Evolutionary conservation across 306 rosid species (phyloP).

Genomic region (Oxytropis ochrocephala): DNA sequence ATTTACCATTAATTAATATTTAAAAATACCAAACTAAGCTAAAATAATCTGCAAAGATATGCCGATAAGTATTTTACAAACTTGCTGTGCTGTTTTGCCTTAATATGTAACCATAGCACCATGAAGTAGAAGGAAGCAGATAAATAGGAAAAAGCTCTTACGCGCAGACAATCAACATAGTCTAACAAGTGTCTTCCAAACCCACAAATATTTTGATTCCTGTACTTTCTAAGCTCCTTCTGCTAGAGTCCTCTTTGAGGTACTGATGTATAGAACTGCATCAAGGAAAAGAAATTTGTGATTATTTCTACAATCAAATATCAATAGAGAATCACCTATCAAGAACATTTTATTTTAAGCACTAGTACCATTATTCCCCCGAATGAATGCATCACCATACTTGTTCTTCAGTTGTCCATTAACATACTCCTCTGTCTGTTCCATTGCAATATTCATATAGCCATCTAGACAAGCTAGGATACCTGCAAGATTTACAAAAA

Average conservation of each 20-base stretch:
- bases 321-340: not conserved
- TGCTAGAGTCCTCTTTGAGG: conserved; percentile 81
- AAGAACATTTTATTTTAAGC: not conserved
- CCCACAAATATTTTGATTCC: not conserved
- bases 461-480: conserved; percentile 97
- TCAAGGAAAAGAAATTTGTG: not conserved
- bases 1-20: too few relatives aligned
- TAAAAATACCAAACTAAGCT: too few relatives aligned
- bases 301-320: conserved; percentile 14
- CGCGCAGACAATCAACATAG: not conserved
- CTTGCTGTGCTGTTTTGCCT: not conserved
- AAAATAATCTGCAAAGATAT: too few relatives aligned
- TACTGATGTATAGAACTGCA: conserved; percentile 93
- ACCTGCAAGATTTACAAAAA: conserved; percentile 44
- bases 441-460: conserved; percentile 99
- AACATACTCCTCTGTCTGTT: conserved; percentile 94
- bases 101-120: not conserved
- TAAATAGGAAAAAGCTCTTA: not conserved
- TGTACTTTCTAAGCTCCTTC: conserved; percentile 57
- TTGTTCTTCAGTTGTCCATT: conserved; percentile 93
- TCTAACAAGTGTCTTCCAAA: not conserved
- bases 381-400: conserved; percentile 93
- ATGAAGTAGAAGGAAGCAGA: not conserved
- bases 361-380: conserved; percentile 36
- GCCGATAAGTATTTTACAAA: conserved; percentile 1